phyloP scores from a whole-genome alignment of 2,329 filamentous ascomycete genomes.

The Clonostachys chloroleuca region DNA sequence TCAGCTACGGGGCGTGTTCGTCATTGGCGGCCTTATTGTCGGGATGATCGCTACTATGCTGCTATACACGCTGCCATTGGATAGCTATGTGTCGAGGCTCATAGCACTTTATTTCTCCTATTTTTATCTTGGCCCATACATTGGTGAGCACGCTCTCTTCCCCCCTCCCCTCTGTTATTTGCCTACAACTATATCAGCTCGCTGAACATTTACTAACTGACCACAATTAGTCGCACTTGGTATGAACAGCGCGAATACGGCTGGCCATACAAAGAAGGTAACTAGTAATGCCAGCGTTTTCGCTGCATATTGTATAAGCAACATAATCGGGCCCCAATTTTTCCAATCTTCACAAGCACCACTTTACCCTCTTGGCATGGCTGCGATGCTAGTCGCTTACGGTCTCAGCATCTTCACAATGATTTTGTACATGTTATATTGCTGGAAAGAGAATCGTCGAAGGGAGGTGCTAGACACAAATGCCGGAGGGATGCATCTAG shows the following conservation, averaged over 20 bases:
- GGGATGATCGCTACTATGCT: constrained; percentile 17
- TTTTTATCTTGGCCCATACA: constrained; percentile 14
- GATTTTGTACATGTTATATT: not conserved
- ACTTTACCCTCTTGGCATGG: not conserved
- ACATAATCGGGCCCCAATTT: constrained; percentile 1
- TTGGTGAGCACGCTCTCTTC: constrained; percentile 2
- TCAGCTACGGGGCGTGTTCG: constrained; percentile 9
- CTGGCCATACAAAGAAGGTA: constrained; percentile 24
- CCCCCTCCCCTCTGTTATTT: not conserved
- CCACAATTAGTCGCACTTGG: constrained; percentile 15
- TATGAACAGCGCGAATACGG: constrained; percentile 18
- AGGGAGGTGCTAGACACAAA: not conserved
- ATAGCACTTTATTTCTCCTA: constrained; percentile 24
- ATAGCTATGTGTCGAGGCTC: constrained; percentile 16
- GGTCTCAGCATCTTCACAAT: not conserved
- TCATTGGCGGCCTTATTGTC: constrained; percentile 10
- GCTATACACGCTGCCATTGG: constrained; percentile 17
- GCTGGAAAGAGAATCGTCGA: not conserved
- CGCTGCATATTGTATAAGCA: constrained; percentile 3
- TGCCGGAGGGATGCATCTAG: not conserved
- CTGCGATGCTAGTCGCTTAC: not conserved
- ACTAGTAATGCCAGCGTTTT: constrained; percentile 5
- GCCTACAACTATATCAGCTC: constrained; percentile 2
- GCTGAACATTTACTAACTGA: not conserved
- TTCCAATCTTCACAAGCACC: not conserved